These are phyloP conservation scores for Tuctoria greenei DNA, from an alignment of 176 grass and related monocot genomes.

Conservation along the genomic window DNA sequence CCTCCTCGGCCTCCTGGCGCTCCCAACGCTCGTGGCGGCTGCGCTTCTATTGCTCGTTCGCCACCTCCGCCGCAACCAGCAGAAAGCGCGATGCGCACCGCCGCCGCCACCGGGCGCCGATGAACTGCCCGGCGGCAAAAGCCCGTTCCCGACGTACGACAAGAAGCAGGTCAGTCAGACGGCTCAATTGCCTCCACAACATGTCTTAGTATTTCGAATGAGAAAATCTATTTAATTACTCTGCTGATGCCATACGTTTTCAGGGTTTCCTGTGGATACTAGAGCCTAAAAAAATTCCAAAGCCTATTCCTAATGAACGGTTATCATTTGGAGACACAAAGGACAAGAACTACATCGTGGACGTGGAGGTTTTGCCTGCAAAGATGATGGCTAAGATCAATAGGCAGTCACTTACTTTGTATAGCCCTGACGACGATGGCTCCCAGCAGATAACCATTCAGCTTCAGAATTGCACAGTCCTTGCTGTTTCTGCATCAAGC, in stretches of 20 bases:
- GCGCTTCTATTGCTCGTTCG: slow-evolving; percentile 40
- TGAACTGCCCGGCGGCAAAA: slow-evolving; percentile 62
- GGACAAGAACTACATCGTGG: slow-evolving; percentile 56
- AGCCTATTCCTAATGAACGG: slow-evolving; percentile 51
- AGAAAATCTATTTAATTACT: slow-evolving; percentile 10
- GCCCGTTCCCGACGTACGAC: slow-evolving; percentile 35
- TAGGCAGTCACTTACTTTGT: slow-evolving; percentile 56
- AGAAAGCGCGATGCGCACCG: neutral
- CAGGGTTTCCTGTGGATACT: slow-evolving; percentile 88
- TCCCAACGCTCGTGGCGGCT: slow-evolving; percentile 48
- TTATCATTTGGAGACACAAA: slow-evolving; percentile 49
- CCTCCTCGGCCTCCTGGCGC: slow-evolving; percentile 51
- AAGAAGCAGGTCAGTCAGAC: slow-evolving; percentile 72
- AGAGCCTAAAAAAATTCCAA: slow-evolving; percentile 76
- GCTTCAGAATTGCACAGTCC: slow-evolving; percentile 60
- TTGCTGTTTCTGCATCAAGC: slow-evolving; percentile 79
- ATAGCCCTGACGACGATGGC: slow-evolving; percentile 57
- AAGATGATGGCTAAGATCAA: slow-evolving; percentile 77
- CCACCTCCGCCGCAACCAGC: slow-evolving; percentile 50
- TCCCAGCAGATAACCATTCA: slow-evolving; percentile 54
- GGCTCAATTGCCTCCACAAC: neutral
- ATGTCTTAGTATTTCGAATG: slow-evolving; percentile 1
- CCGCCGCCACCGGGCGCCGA: neutral
- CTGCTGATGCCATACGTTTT: neutral
- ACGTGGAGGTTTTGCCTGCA: slow-evolving; percentile 79